phyloP scores from a whole-genome alignment of 169 alveolate genomes.

The Cystoisospora suis region DNA sequence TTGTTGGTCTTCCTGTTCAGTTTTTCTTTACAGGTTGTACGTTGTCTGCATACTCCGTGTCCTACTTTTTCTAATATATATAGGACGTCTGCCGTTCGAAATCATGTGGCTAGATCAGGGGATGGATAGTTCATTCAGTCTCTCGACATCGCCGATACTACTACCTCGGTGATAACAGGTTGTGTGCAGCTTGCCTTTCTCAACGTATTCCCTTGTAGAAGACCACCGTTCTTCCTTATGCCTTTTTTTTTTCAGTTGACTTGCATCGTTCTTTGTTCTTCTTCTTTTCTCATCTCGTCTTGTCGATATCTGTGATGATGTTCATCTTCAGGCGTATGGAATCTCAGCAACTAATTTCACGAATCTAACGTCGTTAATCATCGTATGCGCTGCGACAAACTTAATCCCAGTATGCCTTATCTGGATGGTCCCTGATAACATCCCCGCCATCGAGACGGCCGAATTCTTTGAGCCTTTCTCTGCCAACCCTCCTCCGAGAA shows the following conservation, averaged over 20 bases:
- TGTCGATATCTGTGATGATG: background rate
- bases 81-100: too few relatives aligned
- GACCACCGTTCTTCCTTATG: too few relatives aligned
- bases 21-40: too few relatives aligned
- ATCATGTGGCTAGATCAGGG: too few relatives aligned
- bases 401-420: slow-evolving; percentile 73
- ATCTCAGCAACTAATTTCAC: slow-evolving; percentile 76
- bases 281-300: background rate
- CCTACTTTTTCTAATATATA: too few relatives aligned
- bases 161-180: too few relatives aligned
- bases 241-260: background rate
- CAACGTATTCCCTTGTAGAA: too few relatives aligned
- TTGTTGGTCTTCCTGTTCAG: too few relatives aligned
- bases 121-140: too few relatives aligned
- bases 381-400: slow-evolving; percentile 76
- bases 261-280: background rate
- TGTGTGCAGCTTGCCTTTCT: too few relatives aligned
- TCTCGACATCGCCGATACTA: too few relatives aligned
- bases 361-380: slow-evolving; percentile 69
- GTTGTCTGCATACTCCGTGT: too few relatives aligned
- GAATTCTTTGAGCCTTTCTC: slow-evolving; percentile 1
- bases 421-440: slow-evolving; percentile 68
- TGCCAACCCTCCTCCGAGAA: background rate
- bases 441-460: slow-evolving; percentile 19
- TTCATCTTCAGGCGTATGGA: slow-evolving; percentile 64